These are phyloP conservation scores for Centaurea solstitialis DNA, from an alignment of 129 eudicot species.

Conservation along the genomic window DNA sequence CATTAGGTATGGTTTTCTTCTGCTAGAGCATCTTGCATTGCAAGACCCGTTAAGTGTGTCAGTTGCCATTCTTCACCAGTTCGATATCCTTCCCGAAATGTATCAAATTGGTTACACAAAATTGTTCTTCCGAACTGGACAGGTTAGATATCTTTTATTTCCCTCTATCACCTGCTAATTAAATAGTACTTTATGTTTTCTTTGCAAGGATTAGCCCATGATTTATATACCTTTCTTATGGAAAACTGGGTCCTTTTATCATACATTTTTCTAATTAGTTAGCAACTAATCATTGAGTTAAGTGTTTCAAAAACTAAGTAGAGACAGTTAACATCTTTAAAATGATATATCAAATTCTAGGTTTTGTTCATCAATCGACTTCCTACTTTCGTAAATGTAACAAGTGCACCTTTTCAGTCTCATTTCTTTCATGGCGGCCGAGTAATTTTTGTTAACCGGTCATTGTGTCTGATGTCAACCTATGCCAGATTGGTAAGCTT, in stretches of 20 bases:
- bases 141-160: conserved; percentile 49
- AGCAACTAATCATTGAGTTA: neutral
- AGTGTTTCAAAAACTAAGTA: neutral
- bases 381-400: neutral
- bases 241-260: neutral
- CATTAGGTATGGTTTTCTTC: conserved; percentile 89
- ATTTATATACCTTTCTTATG: neutral
- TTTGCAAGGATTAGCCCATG: neutral
- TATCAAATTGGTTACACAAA: conserved; percentile 96
- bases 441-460: neutral
- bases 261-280: neutral
- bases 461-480: conserved; percentile 1
- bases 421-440: neutral
- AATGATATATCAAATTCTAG: neutral
- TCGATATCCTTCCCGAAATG: conserved; percentile 90
- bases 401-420: neutral
- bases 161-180: neutral
- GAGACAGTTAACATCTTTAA: neutral
- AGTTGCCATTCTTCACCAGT: conserved; percentile 91
- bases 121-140: conserved; percentile 91
- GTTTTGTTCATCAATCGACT: no score
- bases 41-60: conserved; percentile 92
- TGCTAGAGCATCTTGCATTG: conserved; percentile 68
- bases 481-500: conserved; percentile 80
- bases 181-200: neutral